Evolutionary conservation across 2,329 filamentous ascomycete genomes (phyloP).

Genomic region (Simplicillium sp.): DNA sequence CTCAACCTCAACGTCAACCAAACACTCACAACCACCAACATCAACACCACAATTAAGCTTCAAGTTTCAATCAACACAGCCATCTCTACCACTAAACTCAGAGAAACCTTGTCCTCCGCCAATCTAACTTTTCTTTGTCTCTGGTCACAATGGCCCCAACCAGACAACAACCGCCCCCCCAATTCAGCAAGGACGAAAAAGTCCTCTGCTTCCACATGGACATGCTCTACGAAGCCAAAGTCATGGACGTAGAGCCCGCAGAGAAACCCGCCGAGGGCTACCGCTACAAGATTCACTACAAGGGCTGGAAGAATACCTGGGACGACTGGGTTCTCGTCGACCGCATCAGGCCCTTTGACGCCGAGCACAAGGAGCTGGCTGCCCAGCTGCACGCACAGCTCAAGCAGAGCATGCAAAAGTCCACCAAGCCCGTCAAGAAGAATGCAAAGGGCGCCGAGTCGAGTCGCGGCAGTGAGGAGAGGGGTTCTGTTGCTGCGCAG

Average conservation of each 20-base stretch:
- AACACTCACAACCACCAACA: too few relatives aligned
- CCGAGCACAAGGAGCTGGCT: constrained; percentile 89
- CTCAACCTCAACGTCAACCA: too few relatives aligned
- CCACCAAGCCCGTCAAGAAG: constrained; percentile 45
- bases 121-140: too few relatives aligned
- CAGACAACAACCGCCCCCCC: constrained; percentile 32
- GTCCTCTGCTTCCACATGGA: constrained; percentile 97
- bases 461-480: constrained; percentile 68
- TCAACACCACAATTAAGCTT: too few relatives aligned
- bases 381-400: constrained; percentile 61
- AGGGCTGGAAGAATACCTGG: constrained; percentile 99
- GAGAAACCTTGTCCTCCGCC: too few relatives aligned
- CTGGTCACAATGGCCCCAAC: constrained; percentile 31
- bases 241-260: constrained; percentile 66
- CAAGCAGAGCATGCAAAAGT: constrained; percentile 46
- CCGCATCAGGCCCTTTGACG: constrained; percentile 85
- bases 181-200: constrained; percentile 72
- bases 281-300: constrained; percentile 94
- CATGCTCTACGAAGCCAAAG: constrained; percentile 94
- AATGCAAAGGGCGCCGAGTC: constrained; percentile 29
- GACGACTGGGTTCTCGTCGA: constrained; percentile 97
- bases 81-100: too few relatives aligned
- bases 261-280: constrained; percentile 61
- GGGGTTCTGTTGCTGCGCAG: constrained; percentile 51
- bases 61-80: too few relatives aligned